phyloP scores from a whole-genome alignment of 768 basidiomycete species.

The Mycena haematopus region DNA sequence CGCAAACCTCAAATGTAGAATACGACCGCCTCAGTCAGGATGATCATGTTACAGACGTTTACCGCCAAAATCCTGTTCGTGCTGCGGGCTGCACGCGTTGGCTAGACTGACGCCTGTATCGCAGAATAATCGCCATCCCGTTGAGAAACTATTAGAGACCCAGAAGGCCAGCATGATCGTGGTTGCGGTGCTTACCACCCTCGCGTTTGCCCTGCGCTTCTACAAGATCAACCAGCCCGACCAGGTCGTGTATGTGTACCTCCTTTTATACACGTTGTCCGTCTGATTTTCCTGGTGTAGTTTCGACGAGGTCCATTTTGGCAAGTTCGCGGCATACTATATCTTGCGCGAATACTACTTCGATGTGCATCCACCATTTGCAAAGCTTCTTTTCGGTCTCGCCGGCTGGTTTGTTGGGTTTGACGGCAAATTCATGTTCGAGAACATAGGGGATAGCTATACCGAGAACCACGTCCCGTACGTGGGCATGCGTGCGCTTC shows the following conservation, averaged over 20 bases:
- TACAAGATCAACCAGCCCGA: conserved; percentile 95
- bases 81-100: background rate
- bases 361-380: conserved; percentile 97
- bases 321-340: conserved; percentile 97
- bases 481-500: conserved; percentile 90
- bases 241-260: conserved; percentile 82
- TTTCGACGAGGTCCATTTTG: conserved; percentile 98
- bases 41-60: conserved; percentile 26
- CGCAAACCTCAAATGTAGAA: conserved; percentile 13
- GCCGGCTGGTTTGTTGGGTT: conserved; percentile 98
- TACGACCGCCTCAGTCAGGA: conserved; percentile 25
- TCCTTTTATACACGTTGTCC: conserved; percentile 4
- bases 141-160: conserved; percentile 70
- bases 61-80: conserved; percentile 27
- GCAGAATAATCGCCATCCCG: conserved; percentile 61
- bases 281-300: conserved; percentile 44
- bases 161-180: conserved; percentile 65
- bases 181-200: conserved; percentile 68
- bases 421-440: conserved; percentile 92
- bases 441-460: conserved; percentile 95
- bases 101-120: background rate
- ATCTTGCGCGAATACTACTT: conserved; percentile 95
- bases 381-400: conserved; percentile 92
- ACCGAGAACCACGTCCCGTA: conserved; percentile 87
- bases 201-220: conserved; percentile 86